Percentiles rank a stretch among this genome's conserved stretches.
Evolutionary conservation across 805 yeast species (phyloP).

Genomic region (Kregervanrija fluxuum): DNA sequence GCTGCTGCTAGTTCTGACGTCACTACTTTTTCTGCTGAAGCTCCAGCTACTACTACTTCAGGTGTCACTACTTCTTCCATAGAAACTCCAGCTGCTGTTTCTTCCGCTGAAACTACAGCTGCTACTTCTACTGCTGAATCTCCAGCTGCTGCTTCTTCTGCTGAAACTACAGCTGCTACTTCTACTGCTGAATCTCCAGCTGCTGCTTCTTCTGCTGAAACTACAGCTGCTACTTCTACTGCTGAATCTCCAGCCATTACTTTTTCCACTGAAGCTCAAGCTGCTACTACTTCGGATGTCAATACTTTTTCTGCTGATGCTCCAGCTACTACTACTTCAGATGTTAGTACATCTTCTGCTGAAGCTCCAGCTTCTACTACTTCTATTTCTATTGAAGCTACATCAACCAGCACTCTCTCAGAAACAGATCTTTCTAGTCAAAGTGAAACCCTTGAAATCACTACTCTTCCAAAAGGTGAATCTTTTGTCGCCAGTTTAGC

Average conservation of each 20-base stretch:
- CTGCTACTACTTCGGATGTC: neutral
- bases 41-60: neutral
- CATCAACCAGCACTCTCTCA: too few species aligned
- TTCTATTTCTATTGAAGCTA: too few species aligned
- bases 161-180: neutral
- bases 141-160: neutral
- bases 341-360: neutral
- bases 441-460: neutral
- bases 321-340: neutral
- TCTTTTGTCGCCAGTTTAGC: slow-evolving; percentile 7
- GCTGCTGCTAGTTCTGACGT: neutral
- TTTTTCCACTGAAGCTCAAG: neutral
- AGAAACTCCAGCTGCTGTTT: neutral
- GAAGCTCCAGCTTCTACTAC: neutral
- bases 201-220: neutral
- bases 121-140: slow-evolving; percentile 9
- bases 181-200: too few species aligned
- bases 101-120: slow-evolving; percentile 1
- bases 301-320: neutral
- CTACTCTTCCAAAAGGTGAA: slow-evolving; percentile 10
- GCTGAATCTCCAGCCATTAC: neutral
- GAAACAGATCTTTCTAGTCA: neutral
- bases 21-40: neutral
- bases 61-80: slow-evolving; percentile 2
- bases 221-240: neutral